Evolutionary conservation across 2,329 filamentous ascomycete genomes (phyloP).

Genomic region (Annulohypoxylon truncatum): DNA sequence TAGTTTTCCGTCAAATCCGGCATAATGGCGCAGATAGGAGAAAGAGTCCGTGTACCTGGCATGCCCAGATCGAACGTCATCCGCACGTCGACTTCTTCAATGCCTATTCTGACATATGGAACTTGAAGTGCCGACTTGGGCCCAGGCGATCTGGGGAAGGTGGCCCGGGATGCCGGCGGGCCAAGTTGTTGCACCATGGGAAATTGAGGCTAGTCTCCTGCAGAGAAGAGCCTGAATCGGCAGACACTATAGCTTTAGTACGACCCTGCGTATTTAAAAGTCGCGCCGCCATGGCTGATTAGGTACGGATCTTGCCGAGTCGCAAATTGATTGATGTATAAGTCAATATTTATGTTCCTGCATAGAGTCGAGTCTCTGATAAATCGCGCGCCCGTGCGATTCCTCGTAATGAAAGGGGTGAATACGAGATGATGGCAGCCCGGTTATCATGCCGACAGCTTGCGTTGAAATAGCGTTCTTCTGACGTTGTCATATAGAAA

Average conservation of each 20-base stretch:
- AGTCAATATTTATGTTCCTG: conserved; percentile 29
- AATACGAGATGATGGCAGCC: conserved; percentile 18
- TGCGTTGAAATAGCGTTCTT: not conserved
- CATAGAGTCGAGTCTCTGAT: conserved; percentile 28
- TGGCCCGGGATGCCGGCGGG: conserved; percentile 40
- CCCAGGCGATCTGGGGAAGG: conserved; percentile 24
- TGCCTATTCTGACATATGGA: conserved; percentile 43
- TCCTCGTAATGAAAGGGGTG: conserved; percentile 6
- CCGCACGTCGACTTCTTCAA: conserved; percentile 35
- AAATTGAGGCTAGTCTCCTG: conserved; percentile 21
- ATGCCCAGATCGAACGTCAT: conserved; percentile 33
- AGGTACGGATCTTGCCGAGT: conserved; percentile 27
- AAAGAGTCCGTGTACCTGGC: conserved; percentile 14
- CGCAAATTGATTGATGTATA: conserved; percentile 31
- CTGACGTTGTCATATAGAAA: too few species aligned
- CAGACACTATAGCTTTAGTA: conserved; percentile 11
- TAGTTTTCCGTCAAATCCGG: not conserved
- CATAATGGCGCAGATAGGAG: conserved; percentile 3
- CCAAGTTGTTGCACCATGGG: conserved; percentile 14
- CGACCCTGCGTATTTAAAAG: conserved; percentile 21
- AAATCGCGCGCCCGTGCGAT: conserved; percentile 10
- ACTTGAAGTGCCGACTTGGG: conserved; percentile 32
- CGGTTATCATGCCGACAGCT: conserved; percentile 25
- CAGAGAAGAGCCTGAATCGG: conserved; percentile 33
- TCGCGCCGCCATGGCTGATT: conserved; percentile 22